Evolutionary conservation across 257 asterid genomes (phyloP).

Genomic region (Solanum chiquidenum): DNA sequence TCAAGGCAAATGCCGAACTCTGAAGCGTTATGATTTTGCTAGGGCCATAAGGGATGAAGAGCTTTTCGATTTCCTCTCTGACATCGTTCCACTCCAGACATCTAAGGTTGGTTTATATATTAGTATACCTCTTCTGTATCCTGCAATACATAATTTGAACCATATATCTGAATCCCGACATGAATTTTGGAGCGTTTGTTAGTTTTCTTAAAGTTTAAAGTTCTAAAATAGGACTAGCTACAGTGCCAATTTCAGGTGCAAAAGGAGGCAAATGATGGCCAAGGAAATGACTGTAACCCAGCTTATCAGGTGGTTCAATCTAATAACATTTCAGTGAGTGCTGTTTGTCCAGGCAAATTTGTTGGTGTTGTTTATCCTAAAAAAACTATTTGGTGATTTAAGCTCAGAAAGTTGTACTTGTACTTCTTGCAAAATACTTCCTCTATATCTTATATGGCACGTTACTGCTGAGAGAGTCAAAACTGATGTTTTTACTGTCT

Average conservation of each 20-base stretch:
- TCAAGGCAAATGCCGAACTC: slow-evolving; percentile 2
- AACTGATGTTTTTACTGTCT: background rate
- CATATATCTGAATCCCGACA: background rate
- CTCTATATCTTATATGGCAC: background rate
- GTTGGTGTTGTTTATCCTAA: background rate
- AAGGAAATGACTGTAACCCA: background rate
- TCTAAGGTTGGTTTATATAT: slow-evolving; percentile 12
- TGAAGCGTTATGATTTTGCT: slow-evolving; percentile 23
- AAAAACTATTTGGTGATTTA: background rate
- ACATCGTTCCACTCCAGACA: slow-evolving; percentile 7
- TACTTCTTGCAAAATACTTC: background rate
- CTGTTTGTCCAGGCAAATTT: background rate
- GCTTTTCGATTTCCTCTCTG: slow-evolving; percentile 8
- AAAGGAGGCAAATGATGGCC: background rate
- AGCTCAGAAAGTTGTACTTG: background rate
- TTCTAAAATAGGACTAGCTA: background rate
- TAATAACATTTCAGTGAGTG: slow-evolving; percentile 7
- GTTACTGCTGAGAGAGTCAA: background rate
- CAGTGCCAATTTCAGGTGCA: background rate
- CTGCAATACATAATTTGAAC: background rate
- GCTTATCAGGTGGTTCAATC: background rate
- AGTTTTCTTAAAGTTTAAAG: background rate
- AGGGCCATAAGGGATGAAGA: slow-evolving; percentile 19
- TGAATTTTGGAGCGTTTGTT: background rate
- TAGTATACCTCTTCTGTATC: background rate